Base-by-base conservation (phyloP, 495 filamentous ascomycete genomes). In the Trichoderma reesei region DNA sequence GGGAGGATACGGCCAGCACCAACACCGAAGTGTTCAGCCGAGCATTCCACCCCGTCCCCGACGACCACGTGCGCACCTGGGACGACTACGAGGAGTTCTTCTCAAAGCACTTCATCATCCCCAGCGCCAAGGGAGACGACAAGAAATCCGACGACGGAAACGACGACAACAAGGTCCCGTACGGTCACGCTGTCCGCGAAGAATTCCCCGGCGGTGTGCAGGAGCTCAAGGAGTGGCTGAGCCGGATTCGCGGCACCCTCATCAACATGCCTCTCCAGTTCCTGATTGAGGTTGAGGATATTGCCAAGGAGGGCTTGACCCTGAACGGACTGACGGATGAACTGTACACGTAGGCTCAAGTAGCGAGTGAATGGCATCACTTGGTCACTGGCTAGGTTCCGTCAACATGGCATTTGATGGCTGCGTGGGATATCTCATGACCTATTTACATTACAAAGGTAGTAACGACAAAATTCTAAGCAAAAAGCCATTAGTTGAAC, bases 221-320 rank as follows among this genome's bases (percentile, higher is more conserved):
- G 41, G 88, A 94, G 78, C 81, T 98, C 44, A 98, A 98, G 80
- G 90, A 90, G 41, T 79, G 86, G 74, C 75, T 98, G 64, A 84
- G 83, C 63, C 80, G 82, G 61, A 81, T 96, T 14, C 86, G 86
- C 67, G 93, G 93, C 0, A 90, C 84, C 14, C 70, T 96, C 51
- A 91, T 96, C 31, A 89, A 96, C 79, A 96, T 96, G 93, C 91
- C 92, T 61, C 76, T 98, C 68, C 79, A 89, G 67, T 98, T 98
- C 75, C 74, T 98, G 72, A 86, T 86, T 68, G 89, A 91, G 34
- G 82, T 83, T 44, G 84, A 90, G 73, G 91, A 96, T 76, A 83
- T 98, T 72, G 93, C 92, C 5, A 86, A 92, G 80, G 85, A 91
- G 66, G 93, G 93, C 4, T 63, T 96, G 70, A 81, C 82, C 51